Evolutionary conservation across 2,329 filamentous ascomycete species (phyloP), one percentile per base, ranked within the genome.

Genomic region (Aspergillus tamarii): DNA sequence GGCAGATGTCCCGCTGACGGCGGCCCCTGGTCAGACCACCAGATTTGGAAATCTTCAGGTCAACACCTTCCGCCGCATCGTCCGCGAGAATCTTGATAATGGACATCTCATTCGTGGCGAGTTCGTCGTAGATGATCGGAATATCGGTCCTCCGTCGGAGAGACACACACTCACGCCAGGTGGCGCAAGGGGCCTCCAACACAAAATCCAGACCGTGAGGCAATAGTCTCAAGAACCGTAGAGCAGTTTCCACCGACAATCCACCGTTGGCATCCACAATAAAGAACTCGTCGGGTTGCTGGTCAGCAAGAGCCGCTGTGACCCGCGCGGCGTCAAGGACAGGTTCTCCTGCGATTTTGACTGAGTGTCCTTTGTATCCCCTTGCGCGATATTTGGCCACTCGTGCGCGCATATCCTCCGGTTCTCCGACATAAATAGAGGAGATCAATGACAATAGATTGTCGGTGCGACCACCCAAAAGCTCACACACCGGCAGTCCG

Each of bases 1-100:
- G 32, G 54, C 64, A 64, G 46, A 70, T 69, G 65, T 74, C 71
- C 34, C 71, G 60, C 50, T 64, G 58, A 7, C 72, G 67, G 12
- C 70, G 64, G 32, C 65, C 50, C 39, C 57, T 65, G 1, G 66
- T 70, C 28, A 71, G 53, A 10, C 68, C 68, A 14, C 67, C 67
- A 19, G 28, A 63, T 64, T 68, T 72, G 14, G 68, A 67, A 45
- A 74, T 69, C 60, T 73, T 72, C 59, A 73, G 23, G 3, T 64
- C 66, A 57, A 73, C 70, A 1, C 70, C 69, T 26, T 73, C 71
- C 4, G 64, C 65, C 2, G 70, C 72, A 55, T 74, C 70, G 36
- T 74, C 67, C 0, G 72, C 67, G 28, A 73, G 64, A 9, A 72
- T 19, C 26, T 68, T 61, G 34, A 69, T 50, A 30, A 72, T 53